phyloP scores from a whole-genome alignment of 2,329 filamentous ascomycete species.

The Xylariaceae sp. region DNA sequence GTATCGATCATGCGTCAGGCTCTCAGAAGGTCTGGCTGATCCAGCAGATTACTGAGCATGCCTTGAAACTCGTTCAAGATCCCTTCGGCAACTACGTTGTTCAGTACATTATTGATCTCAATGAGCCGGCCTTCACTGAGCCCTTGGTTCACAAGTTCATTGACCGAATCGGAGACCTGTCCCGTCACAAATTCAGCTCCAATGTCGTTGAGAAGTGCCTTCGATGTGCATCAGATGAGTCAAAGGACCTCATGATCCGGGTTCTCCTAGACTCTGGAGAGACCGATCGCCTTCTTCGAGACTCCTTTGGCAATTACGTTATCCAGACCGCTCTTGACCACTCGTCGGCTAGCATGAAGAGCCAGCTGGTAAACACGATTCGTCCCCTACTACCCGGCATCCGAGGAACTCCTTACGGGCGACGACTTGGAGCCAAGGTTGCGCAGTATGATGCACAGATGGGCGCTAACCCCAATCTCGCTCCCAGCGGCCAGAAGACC shows the following conservation, averaged over 20 bases:
- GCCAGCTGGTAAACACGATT: slow-evolving; percentile 75
- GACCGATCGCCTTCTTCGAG: slow-evolving; percentile 83
- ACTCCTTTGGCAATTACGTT: slow-evolving; percentile 96
- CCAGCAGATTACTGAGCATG: slow-evolving; percentile 78
- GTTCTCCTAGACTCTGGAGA: slow-evolving; percentile 73
- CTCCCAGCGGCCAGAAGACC: slow-evolving; percentile 47
- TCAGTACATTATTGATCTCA: slow-evolving; percentile 95
- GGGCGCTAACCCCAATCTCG: slow-evolving; percentile 34
- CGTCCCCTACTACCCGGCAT: slow-evolving; percentile 81
- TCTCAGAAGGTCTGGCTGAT: slow-evolving; percentile 86
- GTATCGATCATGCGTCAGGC: slow-evolving; percentile 93
- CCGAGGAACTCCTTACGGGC: slow-evolving; percentile 87
- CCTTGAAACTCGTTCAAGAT: slow-evolving; percentile 87
- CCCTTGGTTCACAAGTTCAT: slow-evolving; percentile 80
- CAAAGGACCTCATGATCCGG: slow-evolving; percentile 76
- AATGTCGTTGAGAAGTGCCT: slow-evolving; percentile 98
- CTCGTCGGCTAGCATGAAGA: slow-evolving; percentile 68
- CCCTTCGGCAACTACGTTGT: slow-evolving; percentile 98
- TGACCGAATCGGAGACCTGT: slow-evolving; percentile 66
- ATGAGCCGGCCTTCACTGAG: slow-evolving; percentile 81
- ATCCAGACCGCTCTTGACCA: slow-evolving; percentile 94
- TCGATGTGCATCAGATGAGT: slow-evolving; percentile 71
- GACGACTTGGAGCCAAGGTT: slow-evolving; percentile 89
- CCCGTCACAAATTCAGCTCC: slow-evolving; percentile 98
- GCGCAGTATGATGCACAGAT: slow-evolving; percentile 57